phyloP scores from a whole-genome alignment of 257 asterid genomes.

The Penstemon newberryi region DNA sequence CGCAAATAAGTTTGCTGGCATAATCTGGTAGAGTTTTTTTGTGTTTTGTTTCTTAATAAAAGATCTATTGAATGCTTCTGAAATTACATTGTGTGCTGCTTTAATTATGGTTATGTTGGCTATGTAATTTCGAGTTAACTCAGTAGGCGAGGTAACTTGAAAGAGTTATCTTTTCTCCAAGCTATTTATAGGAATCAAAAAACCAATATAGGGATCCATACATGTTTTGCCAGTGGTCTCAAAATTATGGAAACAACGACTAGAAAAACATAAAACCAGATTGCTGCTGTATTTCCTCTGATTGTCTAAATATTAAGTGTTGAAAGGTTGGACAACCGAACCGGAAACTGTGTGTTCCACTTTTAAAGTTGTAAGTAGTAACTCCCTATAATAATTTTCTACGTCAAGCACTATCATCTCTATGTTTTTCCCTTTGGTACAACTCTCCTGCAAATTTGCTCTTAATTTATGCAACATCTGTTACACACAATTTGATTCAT shows the following conservation, averaged over 20 bases:
- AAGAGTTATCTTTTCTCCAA: too few relatives aligned
- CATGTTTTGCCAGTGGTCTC: conserved; percentile 5
- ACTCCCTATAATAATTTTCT: background rate
- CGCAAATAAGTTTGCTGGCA: conserved; percentile 18
- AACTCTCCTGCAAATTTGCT: conserved; percentile 4
- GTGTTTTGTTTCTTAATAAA: background rate
- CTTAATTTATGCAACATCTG: background rate
- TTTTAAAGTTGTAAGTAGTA: background rate
- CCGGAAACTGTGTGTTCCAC: background rate
- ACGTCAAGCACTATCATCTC: conserved; percentile 1
- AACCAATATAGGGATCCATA: background rate
- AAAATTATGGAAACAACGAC: conserved; percentile 1
- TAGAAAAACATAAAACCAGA: background rate
- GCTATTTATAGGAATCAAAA: background rate
- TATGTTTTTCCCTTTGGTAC: background rate
- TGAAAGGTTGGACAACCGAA: conserved; percentile 16
- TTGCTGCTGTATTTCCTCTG: background rate
- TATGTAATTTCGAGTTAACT: conserved; percentile 1
- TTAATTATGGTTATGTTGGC: conserved; percentile 6
- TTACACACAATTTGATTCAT: conserved; percentile 8
- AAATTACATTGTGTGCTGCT: conserved; percentile 6
- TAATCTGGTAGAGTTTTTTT: background rate
- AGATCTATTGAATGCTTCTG: conserved; percentile 1
- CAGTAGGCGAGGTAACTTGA: background rate
- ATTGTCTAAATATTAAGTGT: background rate